Percentiles rank a stretch among this genome's conserved stretches.
These are phyloP conservation scores for Bryoerythrophyllum caledonicum DNA, from an alignment of 225 moss, liverwort and hornwort genomes.

Conservation along the genomic window DNA sequence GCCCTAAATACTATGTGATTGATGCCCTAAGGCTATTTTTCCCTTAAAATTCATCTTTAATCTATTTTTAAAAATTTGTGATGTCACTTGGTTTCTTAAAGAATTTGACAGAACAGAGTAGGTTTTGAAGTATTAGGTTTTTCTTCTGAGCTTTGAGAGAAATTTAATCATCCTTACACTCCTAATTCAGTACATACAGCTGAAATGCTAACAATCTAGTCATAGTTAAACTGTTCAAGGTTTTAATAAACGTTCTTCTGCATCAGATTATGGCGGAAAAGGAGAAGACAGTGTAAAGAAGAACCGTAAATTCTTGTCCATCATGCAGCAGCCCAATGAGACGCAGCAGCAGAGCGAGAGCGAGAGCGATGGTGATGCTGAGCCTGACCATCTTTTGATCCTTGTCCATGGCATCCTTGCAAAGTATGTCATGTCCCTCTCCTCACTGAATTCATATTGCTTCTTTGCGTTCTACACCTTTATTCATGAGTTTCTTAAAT, in stretches of 20 bases:
- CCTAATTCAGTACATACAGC: too few relatives aligned
- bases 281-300: slow-evolving; percentile 30
- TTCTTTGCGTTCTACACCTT: not conserved
- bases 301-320: slow-evolving; percentile 29
- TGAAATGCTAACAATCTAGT: too few relatives aligned
- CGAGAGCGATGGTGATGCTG: slow-evolving; percentile 36
- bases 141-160: not conserved
- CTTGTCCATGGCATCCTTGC: slow-evolving; percentile 96
- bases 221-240: not conserved
- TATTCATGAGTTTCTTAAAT: slow-evolving; percentile 11
- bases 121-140: not conserved
- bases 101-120: not conserved
- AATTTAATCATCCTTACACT: not conserved
- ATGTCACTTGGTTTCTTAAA: not conserved
- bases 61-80: not conserved
- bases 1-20: not conserved
- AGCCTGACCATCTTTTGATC: slow-evolving; percentile 87
- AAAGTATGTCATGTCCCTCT: slow-evolving; percentile 38
- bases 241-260: too few relatives aligned
- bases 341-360: slow-evolving; percentile 27
- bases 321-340: slow-evolving; percentile 31
- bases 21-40: not conserved
- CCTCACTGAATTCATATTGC: slow-evolving; percentile 13
- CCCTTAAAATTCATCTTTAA: not conserved
- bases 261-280: slow-evolving; percentile 33